Percentiles rank a stretch among this genome's conserved stretches.
Conservation (phyloP, 202 grass and related monocot species). For the Digitaria exilis region DNA sequence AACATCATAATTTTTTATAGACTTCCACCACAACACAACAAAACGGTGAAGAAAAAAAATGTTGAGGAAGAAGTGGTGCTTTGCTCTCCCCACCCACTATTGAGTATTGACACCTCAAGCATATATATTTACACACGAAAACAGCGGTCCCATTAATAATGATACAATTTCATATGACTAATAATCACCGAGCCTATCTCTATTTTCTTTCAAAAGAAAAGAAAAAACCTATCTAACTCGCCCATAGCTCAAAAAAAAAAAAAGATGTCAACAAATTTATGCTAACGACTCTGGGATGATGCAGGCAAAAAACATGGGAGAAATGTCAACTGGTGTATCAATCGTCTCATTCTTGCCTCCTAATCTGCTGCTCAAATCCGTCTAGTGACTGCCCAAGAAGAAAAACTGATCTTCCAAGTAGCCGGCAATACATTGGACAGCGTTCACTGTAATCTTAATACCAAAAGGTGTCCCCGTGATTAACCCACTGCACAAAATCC, state of each 20-base stretch:
- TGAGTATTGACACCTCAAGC: no score
- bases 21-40: no score
- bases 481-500: slow-evolving; percentile 67
- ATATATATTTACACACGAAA: slow-evolving; percentile 51
- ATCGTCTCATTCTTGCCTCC: slow-evolving; percentile 24
- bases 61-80: no score
- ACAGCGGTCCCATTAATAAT: slow-evolving; percentile 11
- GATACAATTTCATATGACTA: slow-evolving; percentile 20
- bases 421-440: slow-evolving; percentile 6
- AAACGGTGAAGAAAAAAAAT: no score
- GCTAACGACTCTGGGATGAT: neutral
- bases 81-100: no score
- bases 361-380: slow-evolving; percentile 24
- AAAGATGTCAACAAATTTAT: slow-evolving; percentile 18
- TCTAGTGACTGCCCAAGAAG: slow-evolving; percentile 29
- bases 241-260: slow-evolving; percentile 20
- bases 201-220: slow-evolving; percentile 24
- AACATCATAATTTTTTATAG: no score
- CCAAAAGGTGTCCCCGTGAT: slow-evolving; percentile 45
- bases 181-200: slow-evolving; percentile 11
- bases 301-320: slow-evolving; percentile 13
- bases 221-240: slow-evolving; percentile 19
- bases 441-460: slow-evolving; percentile 47
- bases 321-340: slow-evolving; percentile 18
- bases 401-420: slow-evolving; percentile 36